phyloP scores from a whole-genome alignment of 305 asterid genomes.

The Fraxinus latifolia region DNA sequence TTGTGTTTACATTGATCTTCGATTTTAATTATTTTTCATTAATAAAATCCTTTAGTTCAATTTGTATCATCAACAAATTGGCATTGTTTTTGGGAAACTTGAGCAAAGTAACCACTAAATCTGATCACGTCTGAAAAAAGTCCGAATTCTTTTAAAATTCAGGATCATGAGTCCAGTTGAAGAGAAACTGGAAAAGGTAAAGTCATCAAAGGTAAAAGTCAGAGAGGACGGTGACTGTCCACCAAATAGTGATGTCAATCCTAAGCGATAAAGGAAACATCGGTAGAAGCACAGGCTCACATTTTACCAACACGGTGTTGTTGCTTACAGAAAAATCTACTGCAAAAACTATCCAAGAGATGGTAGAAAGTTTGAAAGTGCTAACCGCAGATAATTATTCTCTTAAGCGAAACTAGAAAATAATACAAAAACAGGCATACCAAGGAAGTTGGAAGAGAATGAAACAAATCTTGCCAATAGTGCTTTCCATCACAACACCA shows the following conservation, averaged over 20 bases:
- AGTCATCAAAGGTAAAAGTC: not conserved
- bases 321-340: not conserved
- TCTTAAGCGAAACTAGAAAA: not conserved
- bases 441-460: not conserved
- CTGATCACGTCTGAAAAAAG: not conserved
- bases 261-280: not conserved
- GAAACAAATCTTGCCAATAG: not conserved
- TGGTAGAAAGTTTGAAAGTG: not conserved
- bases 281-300: not conserved
- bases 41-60: not conserved
- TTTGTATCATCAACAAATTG: not conserved
- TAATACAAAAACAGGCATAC: too few relatives aligned
- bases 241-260: not conserved
- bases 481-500: not conserved
- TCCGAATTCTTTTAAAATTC: not conserved
- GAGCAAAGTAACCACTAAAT: not conserved
- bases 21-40: not conserved
- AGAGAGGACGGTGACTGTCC: not conserved
- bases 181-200: not conserved
- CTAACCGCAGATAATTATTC: too few relatives aligned
- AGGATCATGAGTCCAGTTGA: not conserved
- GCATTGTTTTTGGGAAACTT: not conserved
- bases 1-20: not conserved
- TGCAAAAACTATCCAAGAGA: not conserved
- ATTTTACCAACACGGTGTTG: not conserved